Conservation (phyloP, 805 yeast species). For the Teunomyces barrocoloradensis region DNA sequence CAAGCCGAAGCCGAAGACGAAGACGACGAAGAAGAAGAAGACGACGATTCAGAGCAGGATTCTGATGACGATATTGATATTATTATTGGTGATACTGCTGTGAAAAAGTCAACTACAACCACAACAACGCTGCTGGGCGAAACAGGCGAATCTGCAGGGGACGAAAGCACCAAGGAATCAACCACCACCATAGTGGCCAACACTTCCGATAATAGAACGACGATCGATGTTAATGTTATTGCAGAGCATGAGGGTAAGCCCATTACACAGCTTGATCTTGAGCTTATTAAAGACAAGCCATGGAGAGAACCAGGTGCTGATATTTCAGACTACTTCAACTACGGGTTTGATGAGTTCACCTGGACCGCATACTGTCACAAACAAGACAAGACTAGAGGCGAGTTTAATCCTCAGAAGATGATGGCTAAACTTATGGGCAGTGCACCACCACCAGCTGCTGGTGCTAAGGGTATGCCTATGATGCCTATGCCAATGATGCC, state of each 20-base stretch:
- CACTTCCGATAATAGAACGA: conserved; percentile 35
- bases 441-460: conserved; percentile 20
- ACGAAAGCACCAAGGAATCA: conserved; percentile 25
- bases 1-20: conserved; percentile 13
- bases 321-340: conserved; percentile 89
- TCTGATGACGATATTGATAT: conserved; percentile 78
- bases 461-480: conserved; percentile 11
- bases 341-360: conserved; percentile 92
- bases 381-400: conserved; percentile 78
- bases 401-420: conserved; percentile 78
- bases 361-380: conserved; percentile 92
- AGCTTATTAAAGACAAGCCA: conserved; percentile 86
- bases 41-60: conserved; percentile 46
- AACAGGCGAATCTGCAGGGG: conserved; percentile 25
- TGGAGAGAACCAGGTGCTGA: conserved; percentile 99
- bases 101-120: conserved; percentile 16
- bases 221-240: conserved; percentile 66
- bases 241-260: conserved; percentile 80
- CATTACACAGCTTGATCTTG: conserved; percentile 74
- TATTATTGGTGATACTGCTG: conserved; percentile 52
- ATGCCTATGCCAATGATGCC: conserved; percentile 25
- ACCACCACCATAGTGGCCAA: conserved; percentile 36
- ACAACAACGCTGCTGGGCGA: conserved; percentile 24
- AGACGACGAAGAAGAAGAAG: conserved; percentile 44
- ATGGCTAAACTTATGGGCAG: conserved; percentile 57